Conservation (phyloP, 2,329 filamentous ascomycete genomes). For the Trichoderma arundinaceum region DNA sequence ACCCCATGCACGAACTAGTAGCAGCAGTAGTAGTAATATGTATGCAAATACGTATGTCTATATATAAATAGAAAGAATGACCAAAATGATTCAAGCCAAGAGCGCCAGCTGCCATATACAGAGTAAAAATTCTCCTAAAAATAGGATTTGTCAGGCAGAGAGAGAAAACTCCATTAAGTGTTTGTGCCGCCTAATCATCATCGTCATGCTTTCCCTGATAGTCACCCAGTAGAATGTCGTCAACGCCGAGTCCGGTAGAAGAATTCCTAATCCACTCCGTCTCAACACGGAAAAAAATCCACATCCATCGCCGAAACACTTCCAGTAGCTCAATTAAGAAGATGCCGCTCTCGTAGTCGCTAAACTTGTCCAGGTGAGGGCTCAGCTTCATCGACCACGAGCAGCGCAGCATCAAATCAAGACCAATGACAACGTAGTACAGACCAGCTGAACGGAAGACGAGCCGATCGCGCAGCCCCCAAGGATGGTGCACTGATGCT, state of each 20-base stretch:
- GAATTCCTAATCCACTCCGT: slow-evolving; percentile 80
- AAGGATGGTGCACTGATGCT: slow-evolving; percentile 69
- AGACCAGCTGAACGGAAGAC: slow-evolving; percentile 73
- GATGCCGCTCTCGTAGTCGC: slow-evolving; percentile 85
- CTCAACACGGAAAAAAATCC: slow-evolving; percentile 96
- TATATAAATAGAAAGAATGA: slow-evolving; percentile 29
- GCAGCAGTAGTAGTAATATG: background rate
- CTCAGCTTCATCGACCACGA: slow-evolving; percentile 92
- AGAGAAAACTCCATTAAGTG: background rate
- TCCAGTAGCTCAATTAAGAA: slow-evolving; percentile 88
- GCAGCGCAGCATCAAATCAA: slow-evolving; percentile 83
- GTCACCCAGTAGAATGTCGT: slow-evolving; percentile 78
- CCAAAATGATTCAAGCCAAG: slow-evolving; percentile 18
- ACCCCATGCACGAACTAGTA: slow-evolving; percentile 5
- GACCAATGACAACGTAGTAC: slow-evolving; percentile 80
- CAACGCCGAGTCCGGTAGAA: slow-evolving; percentile 58
- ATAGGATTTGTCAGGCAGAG: background rate
- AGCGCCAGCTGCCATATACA: slow-evolving; percentile 25
- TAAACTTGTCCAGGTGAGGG: slow-evolving; percentile 79
- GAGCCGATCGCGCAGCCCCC: slow-evolving; percentile 75
- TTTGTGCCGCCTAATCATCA: slow-evolving; percentile 38
- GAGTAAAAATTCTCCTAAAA: slow-evolving; percentile 4
- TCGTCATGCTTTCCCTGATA: slow-evolving; percentile 65
- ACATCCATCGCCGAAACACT: slow-evolving; percentile 88
- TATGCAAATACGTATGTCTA: background rate